Base-by-base conservation (phyloP, 148 eudicot species). In the Vaccinium darrowii region DNA sequence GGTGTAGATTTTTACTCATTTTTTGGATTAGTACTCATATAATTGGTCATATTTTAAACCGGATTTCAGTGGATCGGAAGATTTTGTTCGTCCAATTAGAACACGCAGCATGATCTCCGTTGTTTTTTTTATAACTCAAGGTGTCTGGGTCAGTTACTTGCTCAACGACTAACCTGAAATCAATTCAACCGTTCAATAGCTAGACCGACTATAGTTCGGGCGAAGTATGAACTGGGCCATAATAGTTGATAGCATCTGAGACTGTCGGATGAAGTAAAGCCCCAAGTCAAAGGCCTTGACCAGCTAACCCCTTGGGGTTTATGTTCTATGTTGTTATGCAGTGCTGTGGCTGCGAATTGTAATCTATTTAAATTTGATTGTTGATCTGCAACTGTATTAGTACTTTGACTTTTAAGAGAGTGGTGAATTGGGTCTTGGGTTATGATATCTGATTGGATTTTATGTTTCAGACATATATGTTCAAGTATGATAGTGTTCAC, bases 401-500 rank as follows among this genome's bases (percentile, higher is more conserved):
- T 53, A n/a, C 51, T 81, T 54, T 57, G 63, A 23, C 21, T 72
- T 51, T 71, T 78, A 9, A 4, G 27, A 2, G 5, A 14, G 25
- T 56, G 33, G 15, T 30, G 51, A 57, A 33, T 21, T 56, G 50
- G 51, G 23, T n/a, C 23, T 53, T 63, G 21, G 25, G 43, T 53
- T 52, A n/a, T 43, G 50, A 73, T 73, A 14, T 43, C 23, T n/a
- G 25, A 49, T 21, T 25, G 30, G 52, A 39, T 57, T 81, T 77
- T 76, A 30, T 80, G 27, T 79, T 84, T 81, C 87, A 94, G 98
- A 93, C 96, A 39, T 94, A 93, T 84, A 94, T 94, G 98, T 94
- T 94, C 87, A 94, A 94, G 94, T 93, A 93, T 81, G 98, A 93
- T 84, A 90, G 92, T 91, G 98, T 94, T 52, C 98, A 94, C 71